A percentile compares a stretch with the other conserved stretches of the same genome.
Evolutionary conservation across 1,284 basidiomycete species (phyloP).

Genomic region (Cutaneotrichosporon sp.): DNA sequence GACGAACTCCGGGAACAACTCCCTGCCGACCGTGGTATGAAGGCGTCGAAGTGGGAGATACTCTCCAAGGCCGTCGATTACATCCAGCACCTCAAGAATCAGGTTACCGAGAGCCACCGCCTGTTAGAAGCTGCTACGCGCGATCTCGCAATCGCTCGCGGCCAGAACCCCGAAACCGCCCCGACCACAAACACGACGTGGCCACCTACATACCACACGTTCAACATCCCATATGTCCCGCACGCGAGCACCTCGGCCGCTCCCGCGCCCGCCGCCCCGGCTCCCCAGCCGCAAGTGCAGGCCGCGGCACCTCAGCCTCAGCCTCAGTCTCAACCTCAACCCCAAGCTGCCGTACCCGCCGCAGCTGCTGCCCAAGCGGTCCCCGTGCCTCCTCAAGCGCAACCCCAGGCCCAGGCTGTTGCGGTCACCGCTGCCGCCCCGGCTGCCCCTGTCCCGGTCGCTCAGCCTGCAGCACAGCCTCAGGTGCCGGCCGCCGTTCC

Average conservation of each 20-base stretch:
- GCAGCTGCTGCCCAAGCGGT: constrained; percentile 2
- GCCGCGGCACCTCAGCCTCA: constrained; percentile 5
- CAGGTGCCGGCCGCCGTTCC: constrained; percentile 1
- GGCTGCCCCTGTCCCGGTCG: constrained; percentile 5
- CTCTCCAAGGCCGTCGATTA: constrained; percentile 31
- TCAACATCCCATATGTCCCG: constrained; percentile 24
- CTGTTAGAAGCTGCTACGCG: constrained; percentile 22
- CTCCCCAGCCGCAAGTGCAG: constrained; percentile 10
- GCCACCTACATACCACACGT: constrained; percentile 25
- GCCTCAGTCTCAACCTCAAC: neutral
- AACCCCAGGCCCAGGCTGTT: neutral
- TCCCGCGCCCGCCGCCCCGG: constrained; percentile 7
- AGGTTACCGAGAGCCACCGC: constrained; percentile 21
- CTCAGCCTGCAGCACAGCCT: constrained; percentile 6
- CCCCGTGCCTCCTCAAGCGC: neutral
- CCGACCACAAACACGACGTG: constrained; percentile 13
- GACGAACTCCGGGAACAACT: constrained; percentile 88
- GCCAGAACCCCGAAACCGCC: constrained; percentile 13
- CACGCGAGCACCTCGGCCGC: constrained; percentile 8
- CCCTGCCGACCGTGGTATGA: constrained; percentile 86
- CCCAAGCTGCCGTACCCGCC: constrained; percentile 1
- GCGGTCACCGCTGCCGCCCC: neutral
- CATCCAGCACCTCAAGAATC: constrained; percentile 27
- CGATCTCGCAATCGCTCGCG: constrained; percentile 22
- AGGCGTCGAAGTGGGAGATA: constrained; percentile 69